Percentiles rank a stretch among this genome's conserved stretches.
phyloP scores from a whole-genome alignment of 1,139 yeast species.

The Magnusiomyces suaveolens region DNA sequence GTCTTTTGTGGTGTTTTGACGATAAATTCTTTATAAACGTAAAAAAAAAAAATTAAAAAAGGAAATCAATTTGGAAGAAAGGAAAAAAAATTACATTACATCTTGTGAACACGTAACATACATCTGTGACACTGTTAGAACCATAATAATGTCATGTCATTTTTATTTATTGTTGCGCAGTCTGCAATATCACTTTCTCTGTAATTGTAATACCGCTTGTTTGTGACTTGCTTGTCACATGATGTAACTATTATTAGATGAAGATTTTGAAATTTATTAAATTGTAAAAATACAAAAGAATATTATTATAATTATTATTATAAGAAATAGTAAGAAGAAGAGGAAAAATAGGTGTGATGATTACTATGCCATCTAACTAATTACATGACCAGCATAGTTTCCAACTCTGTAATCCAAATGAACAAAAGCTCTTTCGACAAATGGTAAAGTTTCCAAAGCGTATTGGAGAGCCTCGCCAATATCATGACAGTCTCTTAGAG shows the following conservation, averaged over 20 bases:
- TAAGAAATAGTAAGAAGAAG: neutral
- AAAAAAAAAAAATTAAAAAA: neutral
- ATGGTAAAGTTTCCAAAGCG: conserved; percentile 66
- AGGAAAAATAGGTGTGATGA: neutral
- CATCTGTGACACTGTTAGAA: neutral
- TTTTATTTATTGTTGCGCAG: neutral
- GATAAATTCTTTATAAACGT: too few species aligned
- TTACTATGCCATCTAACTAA: neutral
- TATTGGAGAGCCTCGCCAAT: conserved; percentile 75
- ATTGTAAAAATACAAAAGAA: too few species aligned
- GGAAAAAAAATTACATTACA: conserved; percentile 7
- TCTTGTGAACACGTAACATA: neutral
- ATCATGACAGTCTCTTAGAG: conserved; percentile 64
- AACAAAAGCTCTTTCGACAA: conserved; percentile 72
- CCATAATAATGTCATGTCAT: neutral
- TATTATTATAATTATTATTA: too few species aligned
- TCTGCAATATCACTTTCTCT: neutral
- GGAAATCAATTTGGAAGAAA: conserved; percentile 11
- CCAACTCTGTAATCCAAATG: conserved; percentile 55
- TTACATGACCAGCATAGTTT: conserved; percentile 33
- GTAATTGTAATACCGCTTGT: neutral
- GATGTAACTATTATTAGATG: neutral
- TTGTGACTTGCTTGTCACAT: neutral
- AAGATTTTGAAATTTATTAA: too few species aligned
- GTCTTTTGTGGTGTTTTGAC: neutral